These are phyloP conservation scores for Dactylorhiza incarnata DNA, from an alignment of 106 monocot genomes.

Conservation along the genomic window DNA sequence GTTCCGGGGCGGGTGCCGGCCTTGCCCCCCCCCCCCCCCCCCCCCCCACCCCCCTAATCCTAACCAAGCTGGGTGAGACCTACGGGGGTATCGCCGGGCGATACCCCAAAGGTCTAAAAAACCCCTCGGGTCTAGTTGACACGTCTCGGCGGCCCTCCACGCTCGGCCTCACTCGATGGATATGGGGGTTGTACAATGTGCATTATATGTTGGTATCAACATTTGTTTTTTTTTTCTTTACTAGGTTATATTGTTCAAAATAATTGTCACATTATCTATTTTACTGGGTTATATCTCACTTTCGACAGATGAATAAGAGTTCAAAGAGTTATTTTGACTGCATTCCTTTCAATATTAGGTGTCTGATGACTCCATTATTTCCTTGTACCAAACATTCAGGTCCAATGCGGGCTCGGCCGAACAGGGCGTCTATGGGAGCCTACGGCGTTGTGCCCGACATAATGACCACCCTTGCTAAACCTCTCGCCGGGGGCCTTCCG, in stretches of 20 bases:
- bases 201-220: too few relatives aligned
- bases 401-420: conserved; percentile 86
- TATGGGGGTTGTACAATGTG: too few relatives aligned
- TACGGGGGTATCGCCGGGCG: conserved; percentile 86
- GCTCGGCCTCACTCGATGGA: conserved; percentile 73
- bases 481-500: conserved; percentile 75
- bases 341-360: not conserved
- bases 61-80: too few relatives aligned
- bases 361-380: not conserved
- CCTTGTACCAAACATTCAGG: conserved; percentile 23
- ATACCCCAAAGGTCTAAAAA: too few relatives aligned
- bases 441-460: conserved; percentile 63
- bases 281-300: not conserved
- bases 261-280: not conserved
- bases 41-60: too few relatives aligned
- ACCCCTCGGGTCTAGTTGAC: too few relatives aligned
- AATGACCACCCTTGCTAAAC: conserved; percentile 96
- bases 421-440: conserved; percentile 72
- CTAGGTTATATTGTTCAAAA: too few relatives aligned
- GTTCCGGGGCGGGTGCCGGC: too few relatives aligned
- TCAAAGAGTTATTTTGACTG: not conserved
- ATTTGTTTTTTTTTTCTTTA: too few relatives aligned
- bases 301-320: not conserved
- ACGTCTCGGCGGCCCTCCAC: too few relatives aligned
- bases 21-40: too few relatives aligned